Base-by-base conservation (phyloP, 345 rosid genomes). In the Gossypium longicalyx region DNA sequence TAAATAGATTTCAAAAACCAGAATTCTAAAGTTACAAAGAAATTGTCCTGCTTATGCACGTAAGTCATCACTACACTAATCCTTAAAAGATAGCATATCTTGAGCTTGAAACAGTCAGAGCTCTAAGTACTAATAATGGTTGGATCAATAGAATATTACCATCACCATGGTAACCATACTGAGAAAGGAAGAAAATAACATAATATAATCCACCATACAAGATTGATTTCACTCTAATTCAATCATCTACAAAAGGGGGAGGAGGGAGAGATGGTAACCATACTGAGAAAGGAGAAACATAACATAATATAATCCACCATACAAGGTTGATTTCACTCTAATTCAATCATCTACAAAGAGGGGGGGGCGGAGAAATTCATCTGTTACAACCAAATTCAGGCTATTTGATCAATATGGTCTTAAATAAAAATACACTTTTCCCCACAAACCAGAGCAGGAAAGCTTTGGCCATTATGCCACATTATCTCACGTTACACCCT, bases 201-300 rank as follows among this genome's bases (percentile, higher is more conserved):
- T 25, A 49, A 25, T 11, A 56, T 75, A 23, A 73, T 19, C n/a
- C 2, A 58, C 22, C 59, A 62, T 6, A 74, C 11, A 15, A n/a
- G 25, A 10, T 47, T n/a, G n/a, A 48, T 61, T 34, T 27, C 76
- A 62, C 38, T 62, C 47, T 7, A 23, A 62, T 62, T 51, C 76
- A 61, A 48, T 15, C 25, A 11, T 62, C n/a, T n/a, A 16, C 6
- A 29, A 73, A 38, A 12, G 7, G 20, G n/a, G 19, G 23, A 13
- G 44, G 22, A 7, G 17, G 38, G 12, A 43, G 13, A 17, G 10
- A 53, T 19, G 60, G 59, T 12, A 54, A 44, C 49, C 66, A 23
- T 41, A 56, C 12, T 13, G 12, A 13, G 25, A 74, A 54, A 43
- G 15, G 43, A 34, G 19, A 20, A 25, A 43, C 43, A 23, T 27